Evolutionary conservation across 78 protist genomes (phyloP), one percentile per base, ranked within the genome.

Genomic region (Polysphondylium violaceum): DNA sequence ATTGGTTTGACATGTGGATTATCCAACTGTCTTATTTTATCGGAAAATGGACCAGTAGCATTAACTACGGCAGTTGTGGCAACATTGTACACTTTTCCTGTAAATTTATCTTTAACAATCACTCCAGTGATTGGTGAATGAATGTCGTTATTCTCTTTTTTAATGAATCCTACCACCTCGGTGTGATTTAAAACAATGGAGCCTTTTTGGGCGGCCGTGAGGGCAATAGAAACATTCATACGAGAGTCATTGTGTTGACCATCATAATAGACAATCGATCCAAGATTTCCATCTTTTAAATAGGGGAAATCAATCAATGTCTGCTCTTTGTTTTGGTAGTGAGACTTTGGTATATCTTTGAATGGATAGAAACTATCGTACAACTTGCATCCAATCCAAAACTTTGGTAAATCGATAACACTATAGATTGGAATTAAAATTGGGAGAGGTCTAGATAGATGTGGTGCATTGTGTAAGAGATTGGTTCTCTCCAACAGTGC

Each of bases 11-110:
- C 25, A 1, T 61, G 19, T 17, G 78, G 91, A 33, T 89, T 64
- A 47, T 88, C 99, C 97, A 98, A 81, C 25, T 58, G 31, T 29
- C 97, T 68, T 11, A 98, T 51, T 7, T 68, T 25, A 29, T 95
- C 97, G 16, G 95, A n/a, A 58, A 95, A 98, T 27, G 97, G 97
- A 1, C 99, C 99, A 0, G 97, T 76, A 8, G 98, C 98, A 73
- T 94, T 96, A 73, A 98, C 74, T 27, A 97, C 96, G 2, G 61
- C 16, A 60, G 68, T 89, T 5, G 96, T 83, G 7, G 31, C 27
- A 23, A 94, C 86, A 12, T 72, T 63, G 63, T 89, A 92, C 38
- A 7, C 44, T 25, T 90, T 93, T 0, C 97, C 97, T 12, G 97
- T 94, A 43, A 95, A 9, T 51, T 60, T 44, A 86, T 97, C 99